Evolutionary conservation across 495 filamentous ascomycete species (phyloP), one percentile per base, ranked within the genome.

Genomic region (Lasiosphaeria ovina): DNA sequence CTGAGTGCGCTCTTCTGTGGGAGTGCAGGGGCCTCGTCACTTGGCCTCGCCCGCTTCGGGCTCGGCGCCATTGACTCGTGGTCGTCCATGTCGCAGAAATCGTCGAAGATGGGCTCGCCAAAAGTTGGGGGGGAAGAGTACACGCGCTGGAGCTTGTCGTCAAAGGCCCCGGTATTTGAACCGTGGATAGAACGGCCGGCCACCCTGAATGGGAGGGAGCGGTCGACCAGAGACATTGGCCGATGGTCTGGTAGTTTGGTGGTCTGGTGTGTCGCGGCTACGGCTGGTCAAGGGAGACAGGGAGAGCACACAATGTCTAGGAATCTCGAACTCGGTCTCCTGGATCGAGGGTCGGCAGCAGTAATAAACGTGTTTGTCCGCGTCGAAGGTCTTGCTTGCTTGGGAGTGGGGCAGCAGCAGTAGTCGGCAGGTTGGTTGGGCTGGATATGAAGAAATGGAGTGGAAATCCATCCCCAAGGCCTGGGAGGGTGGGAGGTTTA

Each of bases 1-100:
- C 79, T 67, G n/a, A 79, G 75, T 14, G 72, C 69, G 54, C 74
- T 80, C 70, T 69, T 76, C 62, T 71, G 65, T 11, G 79, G 79
- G 10, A 80, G 63, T 55, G 58, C 61, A 12, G 68, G 72, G 17
- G 61, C 58, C 14, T 57, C 58, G 24, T 33, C 53, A 40, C 14
- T 57, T 11, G 63, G 6, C 10, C 44, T 49, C 14, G 38, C 53
- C 38, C 57, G 42, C 60, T 67, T 67, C 11, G 62, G 58, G 61
- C 54, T 62, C 6, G 67, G 59, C 10, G 57, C 58, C 59, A 69
- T 58, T 16, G 61, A 62, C 35, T 66, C 67, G 33, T 64, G 62
- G 36, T 61, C 62, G 51, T 71, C 65, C 61, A 68, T 63, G 36
- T 68, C 66, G 66, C 68, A 62, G 48, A 68, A 66, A 36, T 66